Percentiles rank a stretch among this genome's conserved stretches.
These are phyloP conservation scores for Cyclostephanos invisitatus DNA, from an alignment of 108 stramenopile species.

Conservation along the genomic window DNA sequence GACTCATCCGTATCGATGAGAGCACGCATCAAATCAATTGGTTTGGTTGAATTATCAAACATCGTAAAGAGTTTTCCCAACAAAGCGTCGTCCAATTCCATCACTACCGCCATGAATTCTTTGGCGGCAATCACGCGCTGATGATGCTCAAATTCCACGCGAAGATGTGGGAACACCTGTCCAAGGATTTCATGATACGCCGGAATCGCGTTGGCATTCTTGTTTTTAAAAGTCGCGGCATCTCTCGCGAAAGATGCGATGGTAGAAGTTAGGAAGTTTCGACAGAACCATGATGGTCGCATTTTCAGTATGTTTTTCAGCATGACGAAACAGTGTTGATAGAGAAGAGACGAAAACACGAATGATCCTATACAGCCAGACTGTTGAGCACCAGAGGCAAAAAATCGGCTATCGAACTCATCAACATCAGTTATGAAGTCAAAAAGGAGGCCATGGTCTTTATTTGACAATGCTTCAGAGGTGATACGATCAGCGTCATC, in stretches of 20 bases:
- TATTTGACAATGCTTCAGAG: no score
- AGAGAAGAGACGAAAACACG: conserved; percentile 25
- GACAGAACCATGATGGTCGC: conserved; percentile 43
- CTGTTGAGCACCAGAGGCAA: conserved; percentile 14
- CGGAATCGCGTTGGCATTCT: conserved; percentile 16
- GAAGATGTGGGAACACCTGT: conserved; percentile 53
- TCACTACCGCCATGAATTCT: conserved; percentile 46
- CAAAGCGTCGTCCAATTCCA: conserved; percentile 26
- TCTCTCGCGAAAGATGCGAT: conserved; percentile 32
- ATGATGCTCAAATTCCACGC: conserved; percentile 35
- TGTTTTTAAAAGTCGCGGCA: not conserved
- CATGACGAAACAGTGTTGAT: conserved; percentile 24
- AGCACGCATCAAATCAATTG: conserved; percentile 36
- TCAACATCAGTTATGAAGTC: conserved; percentile 65
- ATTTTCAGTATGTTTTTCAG: conserved; percentile 34
- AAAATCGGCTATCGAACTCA: conserved; percentile 50
- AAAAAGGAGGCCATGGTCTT: conserved; percentile 31
- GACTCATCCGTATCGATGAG: conserved; percentile 51
- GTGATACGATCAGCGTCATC: no score
- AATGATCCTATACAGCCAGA: conserved; percentile 23
- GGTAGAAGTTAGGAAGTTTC: conserved; percentile 14
- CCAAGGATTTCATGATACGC: conserved; percentile 54
- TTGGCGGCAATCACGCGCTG: conserved; percentile 59
- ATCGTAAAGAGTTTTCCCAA: conserved; percentile 40
- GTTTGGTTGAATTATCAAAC: conserved; percentile 26